phyloP scores from a whole-genome alignment of 805 yeast species.

The Candida hungchunana region DNA sequence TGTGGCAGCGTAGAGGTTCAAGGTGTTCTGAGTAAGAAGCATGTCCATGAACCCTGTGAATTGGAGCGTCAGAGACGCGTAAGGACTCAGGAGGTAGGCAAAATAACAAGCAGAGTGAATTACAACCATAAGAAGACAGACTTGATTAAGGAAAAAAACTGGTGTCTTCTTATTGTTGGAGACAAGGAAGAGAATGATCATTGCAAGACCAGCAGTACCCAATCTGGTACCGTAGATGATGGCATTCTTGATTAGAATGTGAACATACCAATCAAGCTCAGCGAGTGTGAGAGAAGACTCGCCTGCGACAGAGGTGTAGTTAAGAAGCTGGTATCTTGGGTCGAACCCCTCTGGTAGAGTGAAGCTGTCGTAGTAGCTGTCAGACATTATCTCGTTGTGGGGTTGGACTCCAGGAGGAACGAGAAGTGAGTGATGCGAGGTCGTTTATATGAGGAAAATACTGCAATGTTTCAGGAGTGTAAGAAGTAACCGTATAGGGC shows the following conservation, averaged over 20 bases:
- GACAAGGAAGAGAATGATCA: slow-evolving; percentile 43
- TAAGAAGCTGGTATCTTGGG: slow-evolving; percentile 29
- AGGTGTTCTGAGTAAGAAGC: slow-evolving; percentile 32
- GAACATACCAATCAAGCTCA: slow-evolving; percentile 38
- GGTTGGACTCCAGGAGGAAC: no score
- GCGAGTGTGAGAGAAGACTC: slow-evolving; percentile 33
- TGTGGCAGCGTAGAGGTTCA: slow-evolving; percentile 54
- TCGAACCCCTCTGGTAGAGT: slow-evolving; percentile 17
- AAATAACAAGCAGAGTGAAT: slow-evolving; percentile 60
- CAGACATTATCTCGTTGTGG: no score
- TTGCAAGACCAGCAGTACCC: slow-evolving; percentile 48
- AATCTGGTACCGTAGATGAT: slow-evolving; percentile 54
- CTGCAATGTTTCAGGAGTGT: no score
- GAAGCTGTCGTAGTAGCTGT: no score
- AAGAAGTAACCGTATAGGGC: no score
- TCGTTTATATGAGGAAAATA: no score
- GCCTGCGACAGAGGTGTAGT: slow-evolving; percentile 42
- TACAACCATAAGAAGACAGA: slow-evolving; percentile 50
- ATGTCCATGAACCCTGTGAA: slow-evolving; percentile 45
- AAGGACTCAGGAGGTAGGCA: slow-evolving; percentile 49
- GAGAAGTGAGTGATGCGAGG: no score
- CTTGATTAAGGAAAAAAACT: slow-evolving; percentile 68
- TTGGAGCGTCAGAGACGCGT: slow-evolving; percentile 41
- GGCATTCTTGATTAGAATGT: slow-evolving; percentile 33
- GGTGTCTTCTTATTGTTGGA: slow-evolving; percentile 57